phyloP scores from a whole-genome alignment of 176 grass and related monocot genomes.

The Triticum turgidum region DNA sequence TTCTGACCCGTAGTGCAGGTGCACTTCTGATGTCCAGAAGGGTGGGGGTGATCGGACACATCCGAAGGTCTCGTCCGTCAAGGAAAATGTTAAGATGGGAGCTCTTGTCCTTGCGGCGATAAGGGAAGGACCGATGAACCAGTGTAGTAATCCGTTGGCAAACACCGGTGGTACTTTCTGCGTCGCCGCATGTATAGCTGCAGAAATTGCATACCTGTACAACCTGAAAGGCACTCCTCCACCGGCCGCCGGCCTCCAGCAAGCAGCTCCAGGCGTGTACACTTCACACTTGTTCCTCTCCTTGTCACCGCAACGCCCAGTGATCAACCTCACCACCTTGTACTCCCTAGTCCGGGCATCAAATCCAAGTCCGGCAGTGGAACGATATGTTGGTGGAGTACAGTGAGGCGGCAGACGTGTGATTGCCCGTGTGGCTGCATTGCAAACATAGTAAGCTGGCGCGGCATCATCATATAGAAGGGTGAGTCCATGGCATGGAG shows the following conservation, averaged over 20 bases:
- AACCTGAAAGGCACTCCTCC: not conserved
- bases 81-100: not conserved
- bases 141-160: not conserved
- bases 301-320: not conserved
- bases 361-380: not conserved
- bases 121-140: not conserved
- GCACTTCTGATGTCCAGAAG: not conserved
- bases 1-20: not conserved
- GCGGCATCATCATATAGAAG: not conserved
- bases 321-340: slow-evolving; percentile 9
- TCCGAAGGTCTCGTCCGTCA: not conserved
- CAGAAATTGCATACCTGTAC: not conserved
- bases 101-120: not conserved
- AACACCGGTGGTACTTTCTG: not conserved
- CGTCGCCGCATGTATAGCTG: not conserved
- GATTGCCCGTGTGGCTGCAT: not conserved
- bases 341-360: not conserved
- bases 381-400: no score
- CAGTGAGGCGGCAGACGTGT: not conserved
- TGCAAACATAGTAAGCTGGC: not conserved
- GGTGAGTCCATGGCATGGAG: not conserved
- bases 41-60: not conserved
- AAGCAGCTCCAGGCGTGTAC: not conserved
- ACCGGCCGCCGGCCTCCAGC: not conserved
- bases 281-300: not conserved